Base-by-base conservation (phyloP, 2,329 filamentous ascomycete genomes). In the Rhynchosporium graminicola region DNA sequence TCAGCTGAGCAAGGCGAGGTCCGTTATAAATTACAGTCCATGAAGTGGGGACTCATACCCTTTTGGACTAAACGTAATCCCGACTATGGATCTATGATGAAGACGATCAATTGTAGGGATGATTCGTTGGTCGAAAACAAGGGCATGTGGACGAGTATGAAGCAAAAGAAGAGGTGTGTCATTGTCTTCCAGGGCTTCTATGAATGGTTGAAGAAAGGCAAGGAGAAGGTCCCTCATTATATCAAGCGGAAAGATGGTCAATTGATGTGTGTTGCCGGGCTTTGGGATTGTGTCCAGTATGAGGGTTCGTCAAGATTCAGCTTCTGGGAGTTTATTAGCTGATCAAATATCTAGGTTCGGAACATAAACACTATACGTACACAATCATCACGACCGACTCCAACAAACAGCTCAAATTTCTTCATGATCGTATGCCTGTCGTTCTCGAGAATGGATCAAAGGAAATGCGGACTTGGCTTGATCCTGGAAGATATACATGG, bases 371-470 rank as follows among this genome's bases (percentile, higher is more conserved):
- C 4, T 97, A 94, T 74, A 96, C 92, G 0, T 99, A 97, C 76
- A 94, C 93, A 1, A 86, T 99, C 73, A 94, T 98, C 74, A 99
- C 95, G 0, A 98, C 94, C 1, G 84, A 88, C 64, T 90, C 92
- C 7, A 97, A 94, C 71, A 80, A 87, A 65, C 89, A 94, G 74
- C 80, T 98, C 55, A 87, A 82, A 33, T 98, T 97, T 68, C 80
- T 99, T 20, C 95, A 99, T 74, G 89, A 96, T 72, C 87, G 95
- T 15, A 99, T 99, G 95, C 95, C 95, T 0, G 94, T 97, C 5
- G 90, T 98, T 36, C 76, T 99, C 0, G 87, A 97, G 5, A 86
- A 90, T 4, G 87, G 86, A 3, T 91, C 88, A 0, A 82, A 90
- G 1, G 83, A 80, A 10, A 80, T 97, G 72, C 82, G 79, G 59